Conservation (phyloP, 1,284 basidiomycete genomes). For the Wolfiporia cocos region DNA sequence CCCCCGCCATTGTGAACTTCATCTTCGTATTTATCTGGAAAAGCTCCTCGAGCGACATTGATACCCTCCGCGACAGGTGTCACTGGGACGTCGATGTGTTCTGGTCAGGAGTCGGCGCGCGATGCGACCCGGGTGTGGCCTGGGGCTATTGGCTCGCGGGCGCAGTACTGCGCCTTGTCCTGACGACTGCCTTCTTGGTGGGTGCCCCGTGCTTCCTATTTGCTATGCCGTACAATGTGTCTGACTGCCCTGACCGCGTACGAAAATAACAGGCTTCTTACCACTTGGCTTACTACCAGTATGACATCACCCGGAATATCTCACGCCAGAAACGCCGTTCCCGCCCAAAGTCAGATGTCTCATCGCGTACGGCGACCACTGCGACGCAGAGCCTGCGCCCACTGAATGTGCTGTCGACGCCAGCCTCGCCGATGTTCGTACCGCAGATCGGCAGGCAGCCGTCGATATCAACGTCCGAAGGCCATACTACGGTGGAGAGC, state of each 20-base stretch:
- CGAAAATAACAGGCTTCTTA: constrained; percentile 30
- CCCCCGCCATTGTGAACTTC: constrained; percentile 47
- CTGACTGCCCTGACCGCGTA: neutral
- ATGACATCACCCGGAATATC: constrained; percentile 21
- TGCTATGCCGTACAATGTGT: neutral
- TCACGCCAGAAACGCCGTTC: constrained; percentile 23
- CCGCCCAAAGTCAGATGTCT: constrained; percentile 14
- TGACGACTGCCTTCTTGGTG: constrained; percentile 47
- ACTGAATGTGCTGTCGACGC: constrained; percentile 2
- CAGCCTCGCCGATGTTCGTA: constrained; percentile 17
- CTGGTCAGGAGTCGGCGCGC: constrained; percentile 40
- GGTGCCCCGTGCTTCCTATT: constrained; percentile 20
- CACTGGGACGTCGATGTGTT: constrained; percentile 56
- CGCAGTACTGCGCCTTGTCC: constrained; percentile 40
- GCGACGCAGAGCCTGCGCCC: neutral
- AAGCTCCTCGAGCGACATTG: constrained; percentile 28
- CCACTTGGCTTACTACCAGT: constrained; percentile 27
- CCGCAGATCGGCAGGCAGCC: constrained; percentile 4
- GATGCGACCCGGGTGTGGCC: constrained; percentile 23
- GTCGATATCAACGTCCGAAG: constrained; percentile 8
- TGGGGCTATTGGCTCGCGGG: constrained; percentile 51
- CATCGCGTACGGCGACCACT: constrained; percentile 17
- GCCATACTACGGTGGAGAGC: constrained; percentile 13
- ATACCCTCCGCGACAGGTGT: constrained; percentile 43
- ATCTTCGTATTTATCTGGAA: constrained; percentile 46